Evolutionary conservation across 306 rosid genomes (phyloP), one percentile per base, ranked within the genome.

Genomic region (Malus asiatica): DNA sequence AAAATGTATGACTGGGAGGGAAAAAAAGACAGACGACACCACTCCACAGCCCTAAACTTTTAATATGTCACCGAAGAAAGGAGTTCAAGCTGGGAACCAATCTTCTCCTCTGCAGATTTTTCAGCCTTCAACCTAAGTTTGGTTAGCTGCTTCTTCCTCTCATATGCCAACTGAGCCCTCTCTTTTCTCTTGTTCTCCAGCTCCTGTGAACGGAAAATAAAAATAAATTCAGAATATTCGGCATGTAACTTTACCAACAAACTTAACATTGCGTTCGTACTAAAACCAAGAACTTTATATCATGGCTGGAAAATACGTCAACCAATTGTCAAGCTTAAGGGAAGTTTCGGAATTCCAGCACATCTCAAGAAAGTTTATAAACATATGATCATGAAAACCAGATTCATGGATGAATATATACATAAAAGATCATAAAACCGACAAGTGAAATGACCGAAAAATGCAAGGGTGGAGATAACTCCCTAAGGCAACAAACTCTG

Each of bases 141-240:
- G 35, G 8, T 60, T 23, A 90, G 88, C 30, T 78, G 90, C 83
- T 86, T 90, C 89, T 84, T 90, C 78, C 85, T 86, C 77, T 90
- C 91, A n/a, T 86, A 87, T 18, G 52, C 67, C 74, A 84, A 18
- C 30, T 74, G 81, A n/a, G 90, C 51, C 23, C 75, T 84, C 58
- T 90, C 89, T 68, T 90, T 90, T 45, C 95, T 83, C 95, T 90
- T 90, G 79, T 84, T 79, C 62, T 90, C 95, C 19, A 90, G 80
- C 46, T 88, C 90, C 90, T 87, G 88, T 42, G 29, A 70, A 45
- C 6, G 18, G 2, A 13, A 58, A 22, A 75, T 25, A 69, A 33
- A 52, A 60, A 35, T 58, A 66, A 8, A 51, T 22, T 62, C 14
- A 66, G 66, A 76, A 53, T 71, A 72, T 5, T 42, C 15, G 33